Evolutionary conservation across 129 eudicot species (phyloP).

Genomic region (Flaveria sonorensis): DNA sequence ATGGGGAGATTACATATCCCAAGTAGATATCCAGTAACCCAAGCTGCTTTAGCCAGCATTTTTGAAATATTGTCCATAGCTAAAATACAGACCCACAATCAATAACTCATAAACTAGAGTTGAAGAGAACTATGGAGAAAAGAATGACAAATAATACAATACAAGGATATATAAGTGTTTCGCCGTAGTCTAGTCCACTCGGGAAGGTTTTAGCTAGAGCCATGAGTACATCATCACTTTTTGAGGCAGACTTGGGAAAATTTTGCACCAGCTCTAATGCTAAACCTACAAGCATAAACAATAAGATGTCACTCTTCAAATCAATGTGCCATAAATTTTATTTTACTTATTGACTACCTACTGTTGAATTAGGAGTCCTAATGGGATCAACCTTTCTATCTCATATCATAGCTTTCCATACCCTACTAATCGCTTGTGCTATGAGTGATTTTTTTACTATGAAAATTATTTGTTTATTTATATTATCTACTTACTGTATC

Average conservation of each 20-base stretch:
- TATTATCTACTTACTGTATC: background rate
- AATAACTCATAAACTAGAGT: background rate
- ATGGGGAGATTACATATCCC: too few species aligned
- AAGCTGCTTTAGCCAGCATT: too few species aligned
- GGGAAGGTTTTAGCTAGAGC: slow-evolving; percentile 30
- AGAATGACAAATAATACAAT: background rate
- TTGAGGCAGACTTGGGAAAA: background rate
- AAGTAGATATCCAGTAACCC: too few species aligned
- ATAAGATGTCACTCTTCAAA: too few species aligned
- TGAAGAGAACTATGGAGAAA: background rate
- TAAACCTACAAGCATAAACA: background rate
- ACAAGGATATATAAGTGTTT: slow-evolving; percentile 15
- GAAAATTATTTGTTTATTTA: too few species aligned
- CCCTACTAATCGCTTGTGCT: too few species aligned
- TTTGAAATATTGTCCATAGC: background rate
- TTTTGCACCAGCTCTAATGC: background rate
- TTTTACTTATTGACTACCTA: too few species aligned
- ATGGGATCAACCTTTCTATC: too few species aligned
- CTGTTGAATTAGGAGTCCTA: too few species aligned
- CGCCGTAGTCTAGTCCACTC: background rate
- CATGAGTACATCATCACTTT: slow-evolving; percentile 16
- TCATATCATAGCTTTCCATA: too few species aligned
- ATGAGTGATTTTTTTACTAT: too few species aligned
- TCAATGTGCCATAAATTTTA: too few species aligned
- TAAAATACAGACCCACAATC: background rate